Base-by-base conservation (phyloP, 345 rosid genomes). In the Aethionema arabicum region DNA sequence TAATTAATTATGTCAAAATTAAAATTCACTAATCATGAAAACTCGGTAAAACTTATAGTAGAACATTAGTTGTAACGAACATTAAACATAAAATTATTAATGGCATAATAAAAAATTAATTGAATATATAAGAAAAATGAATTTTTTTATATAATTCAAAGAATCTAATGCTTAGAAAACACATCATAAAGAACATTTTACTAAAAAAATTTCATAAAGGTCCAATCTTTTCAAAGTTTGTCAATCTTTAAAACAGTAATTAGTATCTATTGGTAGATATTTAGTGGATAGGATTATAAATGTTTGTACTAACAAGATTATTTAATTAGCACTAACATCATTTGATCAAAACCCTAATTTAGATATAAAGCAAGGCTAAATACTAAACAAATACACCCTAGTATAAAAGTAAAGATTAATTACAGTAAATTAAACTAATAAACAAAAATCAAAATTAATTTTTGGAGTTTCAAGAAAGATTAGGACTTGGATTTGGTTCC, bases 391-490 rank as follows among this genome's bases (percentile, higher is more conserved):
- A n/a, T n/a, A n/a, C n/a, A n/a, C n/a, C n/a, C n/a, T n/a, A n/a
- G n/a, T n/a, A n/a, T n/a, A n/a, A n/a, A n/a, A n/a, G n/a, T n/a
- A n/a, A n/a, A n/a, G n/a, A n/a, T n/a, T n/a, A n/a, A n/a, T n/a
- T n/a, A n/a, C n/a, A n/a, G n/a, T n/a, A n/a, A n/a, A n/a, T n/a
- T n/a, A 72, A 72, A 72, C 66, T 59, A 37, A 32, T 36, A 38
- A 21, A 10, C 65, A 30, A 46, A 39, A 57, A 31, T 52, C 58
- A 71, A 64, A 33, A 15, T 9, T 46, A 59, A 9, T 29, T 35
- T 35, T 59, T 52, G 43, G 45, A 47, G 36, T 67, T 56, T 65
- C 76, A 67, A 73, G 59, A 73, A 61, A 61, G 65, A 73, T 73
- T 55, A 60, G 47, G 48, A 58, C 68, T 72, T 66, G 63, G 72